A percentile compares a stretch with the other conserved stretches of the same genome.
phyloP scores from a whole-genome alignment of 768 basidiomycete genomes.

The Mycena amicta region DNA sequence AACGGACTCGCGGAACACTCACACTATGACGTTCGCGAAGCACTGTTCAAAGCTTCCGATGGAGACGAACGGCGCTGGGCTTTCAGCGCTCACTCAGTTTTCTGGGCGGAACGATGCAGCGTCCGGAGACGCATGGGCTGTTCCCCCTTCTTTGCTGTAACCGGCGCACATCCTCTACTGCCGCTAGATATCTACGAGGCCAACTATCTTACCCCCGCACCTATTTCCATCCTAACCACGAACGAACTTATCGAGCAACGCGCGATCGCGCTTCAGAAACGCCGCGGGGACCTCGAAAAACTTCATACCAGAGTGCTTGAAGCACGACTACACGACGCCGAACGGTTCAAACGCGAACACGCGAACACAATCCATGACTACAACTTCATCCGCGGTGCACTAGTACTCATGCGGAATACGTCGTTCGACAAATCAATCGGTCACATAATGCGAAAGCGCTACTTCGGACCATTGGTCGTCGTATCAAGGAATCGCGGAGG shows the following conservation, averaged over 20 bases:
- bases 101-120: constrained; percentile 26
- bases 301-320: background rate
- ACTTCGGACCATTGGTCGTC: constrained; percentile 27
- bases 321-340: background rate
- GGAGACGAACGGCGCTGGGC: constrained; percentile 14
- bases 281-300: background rate
- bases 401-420: constrained; percentile 28
- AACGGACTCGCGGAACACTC: background rate
- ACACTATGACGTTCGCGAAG: constrained; percentile 16
- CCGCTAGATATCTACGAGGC: constrained; percentile 23
- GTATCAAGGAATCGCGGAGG: constrained; percentile 10
- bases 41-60: constrained; percentile 19
- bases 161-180: too few relatives aligned
- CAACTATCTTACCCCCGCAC: constrained; percentile 11
- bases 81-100: constrained; percentile 5
- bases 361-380: background rate
- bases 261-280: constrained; percentile 1
- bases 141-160: constrained; percentile 21
- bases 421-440: constrained; percentile 20
- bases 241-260: background rate
- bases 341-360: background rate
- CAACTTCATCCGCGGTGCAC: constrained; percentile 20
- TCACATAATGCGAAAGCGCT: constrained; percentile 16
- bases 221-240: background rate
- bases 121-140: constrained; percentile 10